Base-by-base conservation (phyloP, 2,329 filamentous ascomycete genomes). In the Cladobotryum mycophilum region DNA sequence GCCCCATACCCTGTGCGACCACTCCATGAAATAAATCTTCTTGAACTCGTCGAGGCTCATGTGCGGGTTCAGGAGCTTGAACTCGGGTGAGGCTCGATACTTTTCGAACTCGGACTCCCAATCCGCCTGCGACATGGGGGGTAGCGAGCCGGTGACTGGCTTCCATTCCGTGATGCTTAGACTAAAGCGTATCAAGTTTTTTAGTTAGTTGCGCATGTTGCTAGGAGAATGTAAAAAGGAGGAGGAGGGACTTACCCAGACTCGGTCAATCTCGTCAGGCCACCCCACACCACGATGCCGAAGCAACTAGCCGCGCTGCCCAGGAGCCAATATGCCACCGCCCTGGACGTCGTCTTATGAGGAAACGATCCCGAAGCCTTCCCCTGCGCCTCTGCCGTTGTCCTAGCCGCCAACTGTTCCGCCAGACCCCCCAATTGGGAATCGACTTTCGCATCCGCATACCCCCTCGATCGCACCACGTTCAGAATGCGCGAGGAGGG, bases 21-120 rank as follows among this genome's bases (percentile, higher is more conserved):
- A 99, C 76, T 99, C 93, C 93, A 97, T 97, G 69, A 87, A 99
- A 79, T 97, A 99, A 59, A 99, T 99, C 67, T 93, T 86, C 71
- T 97, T 96, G 75, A 97, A 99, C 67, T 99, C 93, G 52, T 84
- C 80, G 51, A 99, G 76, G 33, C 81, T 86, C 93, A 99, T 99
- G 67, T 89, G 82, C 33, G 91, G 86, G 72, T 99, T 99, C 60
- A 99, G 79, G 55, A 90, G 80, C 64, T 88, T 83, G 73, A 92
- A 99, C 70, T 99, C 93, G 55, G 93, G 93, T 17, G 90, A 96
- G 41, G 86, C 82, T 58, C 86, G 85, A 76, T 99, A 99, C 70
- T 95, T 93, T 50, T 84, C 76, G 72, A 97, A 99, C 64, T 97
- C 93, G 57, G 84, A 83, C 60, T 96, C 85, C 93, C 93, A 99